Conservation (phyloP, 2,329 filamentous ascomycete genomes). For the Byssoonygena ceratinophila region DNA sequence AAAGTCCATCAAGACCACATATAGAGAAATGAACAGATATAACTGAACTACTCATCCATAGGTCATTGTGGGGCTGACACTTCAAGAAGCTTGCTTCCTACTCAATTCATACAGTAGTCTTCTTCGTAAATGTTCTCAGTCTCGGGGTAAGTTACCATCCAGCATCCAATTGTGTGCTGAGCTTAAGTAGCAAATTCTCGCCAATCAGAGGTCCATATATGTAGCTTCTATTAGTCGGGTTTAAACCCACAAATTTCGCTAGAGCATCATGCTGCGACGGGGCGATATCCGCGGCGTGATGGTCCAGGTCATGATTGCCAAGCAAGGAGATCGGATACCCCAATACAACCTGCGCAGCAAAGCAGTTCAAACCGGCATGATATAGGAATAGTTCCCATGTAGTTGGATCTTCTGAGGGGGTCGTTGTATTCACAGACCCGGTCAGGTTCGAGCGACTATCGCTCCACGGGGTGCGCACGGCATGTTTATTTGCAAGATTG, state of each 20-base stretch:
- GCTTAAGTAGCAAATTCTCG: background rate
- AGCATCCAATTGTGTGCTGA: background rate
- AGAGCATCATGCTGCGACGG: slow-evolving; percentile 35
- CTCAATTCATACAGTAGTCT: no score
- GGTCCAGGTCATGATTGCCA: background rate
- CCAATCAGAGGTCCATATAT: slow-evolving; percentile 46
- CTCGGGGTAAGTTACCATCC: background rate
- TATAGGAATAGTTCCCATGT: slow-evolving; percentile 59
- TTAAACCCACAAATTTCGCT: slow-evolving; percentile 49
- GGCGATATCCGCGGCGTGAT: slow-evolving; percentile 14
- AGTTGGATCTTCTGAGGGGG: slow-evolving; percentile 28
- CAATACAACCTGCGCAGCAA: slow-evolving; percentile 57
- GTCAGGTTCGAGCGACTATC: background rate
- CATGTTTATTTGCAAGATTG: slow-evolving; percentile 42
- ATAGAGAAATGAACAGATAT: no score
- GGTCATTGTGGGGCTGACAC: no score
- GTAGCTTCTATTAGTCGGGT: slow-evolving; percentile 38
- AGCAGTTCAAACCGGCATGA: slow-evolving; percentile 57
- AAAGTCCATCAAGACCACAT: no score
- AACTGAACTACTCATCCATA: no score
- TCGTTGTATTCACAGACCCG: slow-evolving; percentile 12
- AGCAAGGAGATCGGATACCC: slow-evolving; percentile 8
- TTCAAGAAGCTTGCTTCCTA: no score
- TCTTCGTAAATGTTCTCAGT: background rate
- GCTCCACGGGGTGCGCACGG: slow-evolving; percentile 8